These are phyloP conservation scores for Dendryphion nanum DNA, from an alignment of 2,329 filamentous ascomycete species.

Conservation along the genomic window DNA sequence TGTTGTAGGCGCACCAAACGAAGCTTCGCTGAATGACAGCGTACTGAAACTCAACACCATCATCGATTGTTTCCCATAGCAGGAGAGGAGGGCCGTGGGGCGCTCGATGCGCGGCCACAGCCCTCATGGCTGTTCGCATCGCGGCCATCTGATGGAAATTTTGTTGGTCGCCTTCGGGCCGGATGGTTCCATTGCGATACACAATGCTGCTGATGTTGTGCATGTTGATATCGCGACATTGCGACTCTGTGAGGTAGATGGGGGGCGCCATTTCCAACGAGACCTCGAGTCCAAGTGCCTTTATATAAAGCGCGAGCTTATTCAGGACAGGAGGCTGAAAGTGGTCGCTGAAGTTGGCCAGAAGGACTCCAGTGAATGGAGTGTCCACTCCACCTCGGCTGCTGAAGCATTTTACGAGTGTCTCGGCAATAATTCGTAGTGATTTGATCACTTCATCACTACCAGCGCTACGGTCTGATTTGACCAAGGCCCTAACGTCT, in stretches of 20 bases:
- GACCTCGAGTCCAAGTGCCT: conserved; percentile 38
- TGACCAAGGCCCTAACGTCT: background rate
- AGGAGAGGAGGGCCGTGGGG: conserved; percentile 44
- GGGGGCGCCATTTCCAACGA: conserved; percentile 45
- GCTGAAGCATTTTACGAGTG: conserved; percentile 9
- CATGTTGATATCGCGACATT: conserved; percentile 35
- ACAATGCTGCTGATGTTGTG: conserved; percentile 39
- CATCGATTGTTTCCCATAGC: conserved; percentile 47
- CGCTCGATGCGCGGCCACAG: conserved; percentile 42
- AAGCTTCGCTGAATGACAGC: conserved; percentile 44
- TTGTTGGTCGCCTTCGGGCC: conserved; percentile 41
- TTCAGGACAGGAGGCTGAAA: conserved; percentile 29
- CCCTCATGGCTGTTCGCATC: conserved; percentile 44
- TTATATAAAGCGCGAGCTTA: conserved; percentile 34
- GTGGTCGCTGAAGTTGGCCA: conserved; percentile 42
- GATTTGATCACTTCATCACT: background rate
- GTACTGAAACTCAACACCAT: conserved; percentile 39
- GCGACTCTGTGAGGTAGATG: conserved; percentile 34
- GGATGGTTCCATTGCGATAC: conserved; percentile 43
- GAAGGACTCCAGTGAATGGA: conserved; percentile 41
- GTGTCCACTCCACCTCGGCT: conserved; percentile 14
- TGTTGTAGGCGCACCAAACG: conserved; percentile 50
- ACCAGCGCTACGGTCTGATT: background rate
- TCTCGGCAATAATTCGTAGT: background rate
- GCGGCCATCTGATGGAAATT: conserved; percentile 46